Conservation (phyloP, 768 basidiomycete genomes). For the Tricholoma hemisulphureum region DNA sequence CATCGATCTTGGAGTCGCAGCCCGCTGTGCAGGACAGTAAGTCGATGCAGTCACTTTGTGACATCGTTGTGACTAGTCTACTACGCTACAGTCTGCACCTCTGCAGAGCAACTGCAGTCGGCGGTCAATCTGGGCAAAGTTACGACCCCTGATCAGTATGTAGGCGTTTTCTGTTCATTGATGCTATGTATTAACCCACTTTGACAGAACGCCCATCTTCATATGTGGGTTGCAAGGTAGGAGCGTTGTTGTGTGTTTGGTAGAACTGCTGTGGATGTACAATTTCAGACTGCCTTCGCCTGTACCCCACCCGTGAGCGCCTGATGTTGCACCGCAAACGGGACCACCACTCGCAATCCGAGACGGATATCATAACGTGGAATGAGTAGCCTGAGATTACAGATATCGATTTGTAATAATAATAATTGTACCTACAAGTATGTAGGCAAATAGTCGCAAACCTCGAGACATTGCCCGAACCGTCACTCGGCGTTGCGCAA, state of each 20-base stretch:
- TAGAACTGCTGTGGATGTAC: no score
- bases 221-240: slow-evolving; percentile 68
- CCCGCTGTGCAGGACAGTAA: slow-evolving; percentile 54
- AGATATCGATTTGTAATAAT: no score
- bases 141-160: slow-evolving; percentile 66
- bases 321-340: slow-evolving; percentile 71
- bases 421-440: neutral
- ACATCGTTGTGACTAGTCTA: neutral
- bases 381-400: no score
- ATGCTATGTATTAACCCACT: neutral
- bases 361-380: slow-evolving; percentile 66
- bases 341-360: slow-evolving; percentile 62
- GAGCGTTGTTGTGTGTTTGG: neutral
- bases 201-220: slow-evolving; percentile 70
- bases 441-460: neutral
- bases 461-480: no score
- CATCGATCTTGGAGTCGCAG: slow-evolving; percentile 50
- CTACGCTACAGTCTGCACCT: slow-evolving; percentile 45
- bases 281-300: slow-evolving; percentile 59
- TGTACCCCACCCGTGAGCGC: slow-evolving; percentile 69
- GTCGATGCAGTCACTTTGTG: slow-evolving; percentile 10
- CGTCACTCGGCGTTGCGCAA: slow-evolving; percentile 4
- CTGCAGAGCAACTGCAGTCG: slow-evolving; percentile 50
- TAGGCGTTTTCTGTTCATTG: slow-evolving; percentile 8
- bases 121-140: slow-evolving; percentile 51